These are phyloP conservation scores for Corymbia maculata DNA, from an alignment of 345 rosid genomes.

Conservation along the genomic window DNA sequence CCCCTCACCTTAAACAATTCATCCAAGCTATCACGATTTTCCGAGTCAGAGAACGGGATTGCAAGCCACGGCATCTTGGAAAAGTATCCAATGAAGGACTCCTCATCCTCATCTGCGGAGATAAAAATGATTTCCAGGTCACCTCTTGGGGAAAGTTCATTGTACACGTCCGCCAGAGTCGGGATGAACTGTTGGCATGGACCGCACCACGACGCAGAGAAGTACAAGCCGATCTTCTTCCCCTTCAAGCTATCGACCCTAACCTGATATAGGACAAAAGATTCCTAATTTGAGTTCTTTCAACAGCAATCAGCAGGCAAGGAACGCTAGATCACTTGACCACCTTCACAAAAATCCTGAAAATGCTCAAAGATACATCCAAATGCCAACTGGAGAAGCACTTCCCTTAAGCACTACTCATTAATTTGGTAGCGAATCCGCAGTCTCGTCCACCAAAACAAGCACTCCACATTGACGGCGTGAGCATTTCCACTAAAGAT, in stretches of 20 bases:
- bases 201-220: constrained; percentile 86
- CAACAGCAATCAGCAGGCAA: background rate
- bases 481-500: background rate
- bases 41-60: too few relatives aligned
- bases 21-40: too few relatives aligned
- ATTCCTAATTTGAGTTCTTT: background rate
- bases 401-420: background rate
- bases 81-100: too few relatives aligned
- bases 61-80: too few relatives aligned
- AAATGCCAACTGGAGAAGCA: background rate
- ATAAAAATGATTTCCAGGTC: too few relatives aligned
- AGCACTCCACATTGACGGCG: background rate
- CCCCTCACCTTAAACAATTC: too few relatives aligned
- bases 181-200: too few relatives aligned
- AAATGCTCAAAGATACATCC: background rate
- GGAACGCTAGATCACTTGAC: background rate
- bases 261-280: constrained; percentile 23
- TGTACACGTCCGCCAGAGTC: constrained; percentile 47
- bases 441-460: background rate
- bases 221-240: constrained; percentile 64
- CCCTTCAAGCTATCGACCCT: constrained; percentile 58
- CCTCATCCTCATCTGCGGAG: too few relatives aligned
- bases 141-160: too few relatives aligned
- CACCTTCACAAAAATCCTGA: background rate
- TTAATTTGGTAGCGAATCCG: background rate